Conservation (phyloP, 352 stramenopile species). For the Phytophthora chlamydospora region DNA sequence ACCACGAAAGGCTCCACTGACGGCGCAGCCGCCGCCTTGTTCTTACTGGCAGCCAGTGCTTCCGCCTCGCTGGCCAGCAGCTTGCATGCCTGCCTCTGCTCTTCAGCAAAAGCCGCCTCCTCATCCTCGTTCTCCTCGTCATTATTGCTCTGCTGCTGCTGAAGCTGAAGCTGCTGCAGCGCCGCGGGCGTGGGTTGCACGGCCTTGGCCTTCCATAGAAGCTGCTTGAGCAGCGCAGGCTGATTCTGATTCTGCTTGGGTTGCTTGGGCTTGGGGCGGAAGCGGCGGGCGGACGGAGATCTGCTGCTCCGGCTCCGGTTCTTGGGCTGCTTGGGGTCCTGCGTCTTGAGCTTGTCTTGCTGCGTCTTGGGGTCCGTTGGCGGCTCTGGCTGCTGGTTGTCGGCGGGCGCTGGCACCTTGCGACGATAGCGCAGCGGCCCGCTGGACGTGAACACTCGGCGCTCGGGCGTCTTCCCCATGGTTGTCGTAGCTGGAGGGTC, state of each 20-base stretch:
- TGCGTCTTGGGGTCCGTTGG: neutral
- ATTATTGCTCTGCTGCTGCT: constrained; percentile 13
- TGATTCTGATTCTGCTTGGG: constrained; percentile 24
- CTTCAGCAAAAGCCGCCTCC: constrained; percentile 43
- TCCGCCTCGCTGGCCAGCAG: constrained; percentile 38
- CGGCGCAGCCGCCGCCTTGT: constrained; percentile 6
- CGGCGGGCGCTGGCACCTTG: constrained; percentile 38
- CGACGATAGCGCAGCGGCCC: constrained; percentile 55
- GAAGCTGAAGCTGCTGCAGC: neutral
- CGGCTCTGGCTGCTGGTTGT: constrained; percentile 42
- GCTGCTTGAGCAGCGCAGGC: constrained; percentile 51
- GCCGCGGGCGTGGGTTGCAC: constrained; percentile 20
- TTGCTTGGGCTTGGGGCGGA: constrained; percentile 8
- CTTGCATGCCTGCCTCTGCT: constrained; percentile 52
- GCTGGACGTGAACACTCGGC: constrained; percentile 29
- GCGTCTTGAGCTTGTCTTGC: constrained; percentile 6
- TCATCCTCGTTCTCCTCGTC: constrained; percentile 40
- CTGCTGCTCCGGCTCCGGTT: constrained; percentile 11
- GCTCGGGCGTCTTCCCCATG: constrained; percentile 65
- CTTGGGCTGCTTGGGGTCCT: constrained; percentile 1
- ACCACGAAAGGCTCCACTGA: constrained; percentile 26
- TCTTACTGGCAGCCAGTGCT: constrained; percentile 22
- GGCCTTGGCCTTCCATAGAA: constrained; percentile 68
- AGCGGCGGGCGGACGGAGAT: constrained; percentile 9
- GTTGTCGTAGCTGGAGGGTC: constrained; percentile 11